These are phyloP conservation scores for Eustoma russellianum DNA, from an alignment of 257 asterid genomes.

Conservation along the genomic window DNA sequence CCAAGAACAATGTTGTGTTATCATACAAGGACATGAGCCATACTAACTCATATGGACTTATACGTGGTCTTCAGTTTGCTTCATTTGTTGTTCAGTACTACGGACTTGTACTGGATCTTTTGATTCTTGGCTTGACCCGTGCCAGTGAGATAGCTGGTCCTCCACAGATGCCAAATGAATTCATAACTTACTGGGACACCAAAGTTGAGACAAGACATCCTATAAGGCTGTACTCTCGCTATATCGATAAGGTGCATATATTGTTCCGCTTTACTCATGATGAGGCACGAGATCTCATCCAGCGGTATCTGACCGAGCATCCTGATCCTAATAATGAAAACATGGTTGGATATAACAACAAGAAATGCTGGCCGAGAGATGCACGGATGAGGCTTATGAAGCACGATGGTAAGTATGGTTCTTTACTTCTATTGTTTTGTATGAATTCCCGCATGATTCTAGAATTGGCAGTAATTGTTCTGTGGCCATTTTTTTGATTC, in stretches of 20 bases:
- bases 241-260: constrained; percentile 97
- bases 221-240: constrained; percentile 80
- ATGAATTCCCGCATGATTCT: not conserved
- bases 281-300: constrained; percentile 97
- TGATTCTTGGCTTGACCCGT: constrained; percentile 94
- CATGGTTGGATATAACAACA: constrained; percentile 98
- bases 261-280: constrained; percentile 91
- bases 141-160: constrained; percentile 99
- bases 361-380: constrained; percentile 99
- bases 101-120: constrained; percentile 93
- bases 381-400: constrained; percentile 99
- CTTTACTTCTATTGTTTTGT: constrained; percentile 20
- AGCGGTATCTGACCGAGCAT: constrained; percentile 96
- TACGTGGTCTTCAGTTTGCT: constrained; percentile 98
- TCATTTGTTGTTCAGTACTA: constrained; percentile 95
- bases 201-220: constrained; percentile 90
- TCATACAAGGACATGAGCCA: constrained; percentile 99
- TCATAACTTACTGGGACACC: constrained; percentile 77
- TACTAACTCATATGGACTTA: constrained; percentile 94
- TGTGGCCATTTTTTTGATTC: too few species aligned
- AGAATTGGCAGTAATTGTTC: constrained; percentile 11
- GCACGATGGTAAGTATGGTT: too few species aligned
- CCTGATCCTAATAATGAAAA: constrained; percentile 99
- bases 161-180: constrained; percentile 98
- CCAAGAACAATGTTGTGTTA: constrained; percentile 88